Conservation (phyloP, 345 rosid species). For the Cardamine occulta region DNA sequence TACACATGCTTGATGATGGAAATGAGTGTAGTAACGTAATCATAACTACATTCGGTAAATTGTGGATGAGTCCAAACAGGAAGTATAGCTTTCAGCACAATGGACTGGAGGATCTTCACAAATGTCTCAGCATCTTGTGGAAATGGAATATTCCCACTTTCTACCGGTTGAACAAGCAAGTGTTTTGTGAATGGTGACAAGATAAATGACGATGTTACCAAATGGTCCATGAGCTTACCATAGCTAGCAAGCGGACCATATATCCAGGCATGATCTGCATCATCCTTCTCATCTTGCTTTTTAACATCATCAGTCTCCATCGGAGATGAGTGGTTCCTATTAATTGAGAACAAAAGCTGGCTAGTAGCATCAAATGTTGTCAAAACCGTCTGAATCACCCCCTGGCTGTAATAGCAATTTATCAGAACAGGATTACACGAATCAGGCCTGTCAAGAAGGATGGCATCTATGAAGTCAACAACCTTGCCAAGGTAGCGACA, state of each 20-base stretch:
- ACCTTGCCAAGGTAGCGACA: slow-evolving; percentile 96
- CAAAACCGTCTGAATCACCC: slow-evolving; percentile 80
- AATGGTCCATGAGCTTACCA: slow-evolving; percentile 93
- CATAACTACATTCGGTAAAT: slow-evolving; percentile 78
- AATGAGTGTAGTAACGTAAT: slow-evolving; percentile 71
- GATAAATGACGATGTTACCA: slow-evolving; percentile 86
- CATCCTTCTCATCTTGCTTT: slow-evolving; percentile 73
- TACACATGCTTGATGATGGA: slow-evolving; percentile 87
- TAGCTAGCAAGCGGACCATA: slow-evolving; percentile 91
- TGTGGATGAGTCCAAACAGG: slow-evolving; percentile 93
- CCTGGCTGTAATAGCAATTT: slow-evolving; percentile 80
- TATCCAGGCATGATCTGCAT: slow-evolving; percentile 78
- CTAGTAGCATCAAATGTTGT: slow-evolving; percentile 96
- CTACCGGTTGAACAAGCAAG: slow-evolving; percentile 78
- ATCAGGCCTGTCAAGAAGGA: slow-evolving; percentile 87
- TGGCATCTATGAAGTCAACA: slow-evolving; percentile 80
- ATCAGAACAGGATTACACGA: slow-evolving; percentile 84
- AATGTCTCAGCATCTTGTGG: slow-evolving; percentile 90
- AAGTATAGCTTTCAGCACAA: slow-evolving; percentile 88
- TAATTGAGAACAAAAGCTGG: slow-evolving; percentile 73
- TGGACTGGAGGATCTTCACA: slow-evolving; percentile 90
- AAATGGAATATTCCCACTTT: slow-evolving; percentile 61
- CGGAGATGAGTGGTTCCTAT: slow-evolving; percentile 73
- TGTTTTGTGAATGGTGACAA: slow-evolving; percentile 87
- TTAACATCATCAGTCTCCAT: slow-evolving; percentile 87